Evolutionary conservation across 1,284 basidiomycete genomes (phyloP).

Genomic region (Apiotrichum mycotoxinovorans): DNA sequence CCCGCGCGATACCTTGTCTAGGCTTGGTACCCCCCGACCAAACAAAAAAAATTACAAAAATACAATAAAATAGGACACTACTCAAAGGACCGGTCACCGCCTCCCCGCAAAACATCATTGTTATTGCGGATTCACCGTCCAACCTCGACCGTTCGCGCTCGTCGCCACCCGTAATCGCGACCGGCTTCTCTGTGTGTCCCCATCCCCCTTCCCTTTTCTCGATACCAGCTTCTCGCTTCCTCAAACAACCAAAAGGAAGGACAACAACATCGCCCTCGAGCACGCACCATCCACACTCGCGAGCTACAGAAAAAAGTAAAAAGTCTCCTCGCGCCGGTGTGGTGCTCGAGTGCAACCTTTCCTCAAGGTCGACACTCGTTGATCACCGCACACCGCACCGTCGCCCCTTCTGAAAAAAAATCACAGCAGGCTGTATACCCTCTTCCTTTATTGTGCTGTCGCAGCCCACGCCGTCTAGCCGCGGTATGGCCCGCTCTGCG

Average conservation of each 20-base stretch:
- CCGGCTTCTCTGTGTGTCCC: too few relatives aligned
- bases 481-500: slow-evolving; percentile 22
- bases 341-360: not conserved
- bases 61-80: too few relatives aligned
- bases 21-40: too few relatives aligned
- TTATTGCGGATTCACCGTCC: too few relatives aligned
- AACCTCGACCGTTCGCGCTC: too few relatives aligned
- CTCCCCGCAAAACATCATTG: too few relatives aligned
- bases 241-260: too few relatives aligned
- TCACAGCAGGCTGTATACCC: not conserved
- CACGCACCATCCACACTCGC: not conserved
- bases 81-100: too few relatives aligned
- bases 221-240: not conserved
- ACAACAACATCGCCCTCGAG: not conserved
- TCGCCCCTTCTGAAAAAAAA: not conserved
- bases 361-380: not conserved
- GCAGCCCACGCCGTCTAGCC: not conserved
- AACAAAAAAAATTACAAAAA: too few relatives aligned
- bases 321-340: not conserved
- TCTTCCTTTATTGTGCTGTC: not conserved
- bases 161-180: too few relatives aligned
- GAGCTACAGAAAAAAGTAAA: not conserved
- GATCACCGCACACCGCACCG: not conserved
- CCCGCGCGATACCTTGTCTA: too few relatives aligned
- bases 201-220: not conserved